A percentile compares a stretch with the other conserved stretches of the same genome.
phyloP scores from a whole-genome alignment of 805 yeast genomes.

The Myxozyma vanderwaltii region DNA sequence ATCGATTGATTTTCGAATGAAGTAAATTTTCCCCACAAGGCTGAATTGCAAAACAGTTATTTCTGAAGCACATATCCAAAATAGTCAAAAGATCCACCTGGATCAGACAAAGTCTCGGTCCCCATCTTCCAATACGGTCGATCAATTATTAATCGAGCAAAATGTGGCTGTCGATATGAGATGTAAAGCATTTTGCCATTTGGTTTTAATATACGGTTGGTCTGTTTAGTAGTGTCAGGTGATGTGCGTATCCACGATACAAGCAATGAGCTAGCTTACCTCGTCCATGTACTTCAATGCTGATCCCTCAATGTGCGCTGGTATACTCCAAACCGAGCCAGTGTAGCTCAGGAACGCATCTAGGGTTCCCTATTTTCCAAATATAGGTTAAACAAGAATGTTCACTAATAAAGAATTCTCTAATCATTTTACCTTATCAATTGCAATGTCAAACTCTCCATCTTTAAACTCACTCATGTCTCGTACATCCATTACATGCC shows the following conservation, averaged over 20 bases:
- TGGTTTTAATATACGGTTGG: slow-evolving; percentile 34
- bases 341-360: slow-evolving; percentile 37
- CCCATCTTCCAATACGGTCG: slow-evolving; percentile 32
- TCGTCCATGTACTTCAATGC: slow-evolving; percentile 36
- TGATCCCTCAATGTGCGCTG: slow-evolving; percentile 31
- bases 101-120: slow-evolving; percentile 24
- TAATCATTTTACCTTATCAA: slow-evolving; percentile 32
- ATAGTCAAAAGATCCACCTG: slow-evolving; percentile 34
- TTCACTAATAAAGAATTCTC: background rate
- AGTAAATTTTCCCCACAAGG: background rate
- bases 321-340: slow-evolving; percentile 39
- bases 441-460: slow-evolving; percentile 35
- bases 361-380: slow-evolving; percentile 33
- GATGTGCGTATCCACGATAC: background rate
- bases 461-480: slow-evolving; percentile 32
- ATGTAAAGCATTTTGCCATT: slow-evolving; percentile 35
- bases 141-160: slow-evolving; percentile 34
- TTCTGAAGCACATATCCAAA: slow-evolving; percentile 32
- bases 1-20: slow-evolving; percentile 24
- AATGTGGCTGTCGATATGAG: slow-evolving; percentile 39
- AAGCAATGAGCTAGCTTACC: slow-evolving; percentile 10
- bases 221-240: slow-evolving; percentile 2
- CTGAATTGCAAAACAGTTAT: background rate
- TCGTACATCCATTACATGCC: slow-evolving; percentile 38
- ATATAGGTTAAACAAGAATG: background rate